These are phyloP conservation scores for Wickerhamomyces chambardii DNA, from an alignment of 805 yeast species.

Conservation along the genomic window DNA sequence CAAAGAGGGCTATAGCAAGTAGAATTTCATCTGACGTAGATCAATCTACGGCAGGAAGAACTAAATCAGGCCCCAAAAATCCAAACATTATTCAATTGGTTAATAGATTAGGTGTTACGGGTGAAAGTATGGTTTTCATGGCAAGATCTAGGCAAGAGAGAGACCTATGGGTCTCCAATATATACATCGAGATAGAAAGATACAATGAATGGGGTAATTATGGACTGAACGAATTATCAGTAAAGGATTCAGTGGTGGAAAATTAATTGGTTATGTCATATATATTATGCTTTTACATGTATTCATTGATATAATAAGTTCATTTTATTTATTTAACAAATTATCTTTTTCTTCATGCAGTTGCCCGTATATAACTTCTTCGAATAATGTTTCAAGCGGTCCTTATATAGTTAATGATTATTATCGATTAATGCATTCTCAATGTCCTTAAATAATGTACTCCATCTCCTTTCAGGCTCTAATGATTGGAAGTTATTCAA, in stretches of 20 bases:
- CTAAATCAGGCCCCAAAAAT: conserved; percentile 17
- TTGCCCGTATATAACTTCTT: too few species aligned
- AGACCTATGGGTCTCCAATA: conserved; percentile 64
- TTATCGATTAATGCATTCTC: conserved; percentile 14
- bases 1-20: conserved; percentile 37
- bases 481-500: not conserved
- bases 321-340: too few species aligned
- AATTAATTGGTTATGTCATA: too few species aligned
- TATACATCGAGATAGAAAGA: conserved; percentile 26
- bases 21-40: not conserved
- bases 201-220: conserved; percentile 2
- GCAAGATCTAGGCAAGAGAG: conserved; percentile 76
- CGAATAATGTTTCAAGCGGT: too few species aligned
- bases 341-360: too few species aligned
- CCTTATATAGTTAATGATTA: too few species aligned
- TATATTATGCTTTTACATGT: too few species aligned
- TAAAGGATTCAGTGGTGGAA: too few species aligned
- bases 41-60: too few species aligned
- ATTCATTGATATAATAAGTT: too few species aligned
- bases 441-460: conserved; percentile 12
- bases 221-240: too few species aligned
- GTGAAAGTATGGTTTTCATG: conserved; percentile 64
- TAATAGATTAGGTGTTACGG: conserved; percentile 54
- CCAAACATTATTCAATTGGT: conserved; percentile 37
- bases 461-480: conserved; percentile 9